Base-by-base conservation (phyloP, 441 rosid species). In the Breynia disticha region DNA sequence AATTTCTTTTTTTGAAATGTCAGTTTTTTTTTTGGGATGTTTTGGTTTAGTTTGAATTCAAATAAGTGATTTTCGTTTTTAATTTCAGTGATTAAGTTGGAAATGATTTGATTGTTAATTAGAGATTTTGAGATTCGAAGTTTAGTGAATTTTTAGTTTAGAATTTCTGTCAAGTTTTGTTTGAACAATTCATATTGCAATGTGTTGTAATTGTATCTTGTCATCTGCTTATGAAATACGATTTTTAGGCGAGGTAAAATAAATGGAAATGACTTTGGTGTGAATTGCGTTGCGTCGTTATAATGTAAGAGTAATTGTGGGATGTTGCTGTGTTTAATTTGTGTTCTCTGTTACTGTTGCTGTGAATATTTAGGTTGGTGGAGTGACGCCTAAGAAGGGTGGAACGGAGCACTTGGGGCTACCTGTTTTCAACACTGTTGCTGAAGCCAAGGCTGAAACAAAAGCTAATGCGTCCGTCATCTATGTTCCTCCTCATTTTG, bases 341-440 rank as follows among this genome's bases (percentile, higher is more conserved):
- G 32, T 24, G 16, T 1, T 38, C 17, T 45, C 42, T 22, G 16
- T 7, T 12, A 2, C 45, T 44, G 10, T 32, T 24, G 19, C 52
- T 41, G 15, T 37, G n/a, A n/a, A 35, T 49, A 17, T 41, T 16
- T 52, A 91, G 97, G 95, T 93, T 43, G 97, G 91, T 45, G 97
- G 97, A 39, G 97, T 88, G 64, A 93, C 98, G 35, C 97, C 98
- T 0, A 93, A 88, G 80, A 93, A 93, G 75, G 98, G 98, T 49
- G 98, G 98, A 21, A 93, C 98, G 1, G 97, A 88, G 56, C 98
- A 93, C 70, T 75, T 88, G 72, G 98, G 98, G 18, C 95, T 88
- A 61, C 97, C 97, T 24, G 97, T 93, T 55, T 88, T 86, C 74
- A 88, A 93, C 74, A 50, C 98, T 14, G 95, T 93, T 46, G 90